A percentile compares a stretch with the other conserved stretches of the same genome.
Conservation (phyloP, 371 early-diverging fungal species). For the Dinochytrium kinnereticum region DNA sequence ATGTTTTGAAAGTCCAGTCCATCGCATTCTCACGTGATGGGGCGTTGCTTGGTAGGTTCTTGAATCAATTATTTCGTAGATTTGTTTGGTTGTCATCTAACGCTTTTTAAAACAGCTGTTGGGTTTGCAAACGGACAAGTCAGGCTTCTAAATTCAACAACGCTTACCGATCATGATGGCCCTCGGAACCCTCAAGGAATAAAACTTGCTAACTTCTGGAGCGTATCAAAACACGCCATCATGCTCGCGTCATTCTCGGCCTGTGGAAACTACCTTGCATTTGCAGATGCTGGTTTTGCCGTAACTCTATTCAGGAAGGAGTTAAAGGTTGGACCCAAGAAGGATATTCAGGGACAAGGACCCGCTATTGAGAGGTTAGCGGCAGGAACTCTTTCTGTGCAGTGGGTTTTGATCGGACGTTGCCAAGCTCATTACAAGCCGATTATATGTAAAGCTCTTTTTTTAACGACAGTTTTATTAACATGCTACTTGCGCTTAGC, state of each 20-base stretch:
- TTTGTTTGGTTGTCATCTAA: background rate
- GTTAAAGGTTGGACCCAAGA: constrained; percentile 16
- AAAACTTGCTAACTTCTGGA: constrained; percentile 23
- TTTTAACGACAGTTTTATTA: background rate
- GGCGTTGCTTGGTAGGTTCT: constrained; percentile 27
- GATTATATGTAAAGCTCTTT: constrained; percentile 43
- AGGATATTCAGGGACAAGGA: constrained; percentile 27
- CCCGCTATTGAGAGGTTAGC: constrained; percentile 33
- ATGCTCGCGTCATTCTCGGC: constrained; percentile 35
- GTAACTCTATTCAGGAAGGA: constrained; percentile 45
- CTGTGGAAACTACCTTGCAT: constrained; percentile 42
- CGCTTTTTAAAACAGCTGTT: constrained; percentile 29
- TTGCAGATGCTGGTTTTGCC: constrained; percentile 42
- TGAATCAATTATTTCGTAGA: background rate
- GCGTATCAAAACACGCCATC: constrained; percentile 32
- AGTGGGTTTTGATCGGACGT: constrained; percentile 53
- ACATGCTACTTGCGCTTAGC: constrained; percentile 25
- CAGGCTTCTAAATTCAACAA: constrained; percentile 39
- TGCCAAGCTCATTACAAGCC: constrained; percentile 49
- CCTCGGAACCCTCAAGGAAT: constrained; percentile 33
- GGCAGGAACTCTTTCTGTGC: constrained; percentile 22
- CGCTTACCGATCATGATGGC: constrained; percentile 40
- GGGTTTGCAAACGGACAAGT: constrained; percentile 53
- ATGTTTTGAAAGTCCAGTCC: constrained; percentile 26
- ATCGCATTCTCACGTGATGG: constrained; percentile 36